phyloP scores from a whole-genome alignment of 768 basidiomycete genomes.

The Kwoniella sp. region DNA sequence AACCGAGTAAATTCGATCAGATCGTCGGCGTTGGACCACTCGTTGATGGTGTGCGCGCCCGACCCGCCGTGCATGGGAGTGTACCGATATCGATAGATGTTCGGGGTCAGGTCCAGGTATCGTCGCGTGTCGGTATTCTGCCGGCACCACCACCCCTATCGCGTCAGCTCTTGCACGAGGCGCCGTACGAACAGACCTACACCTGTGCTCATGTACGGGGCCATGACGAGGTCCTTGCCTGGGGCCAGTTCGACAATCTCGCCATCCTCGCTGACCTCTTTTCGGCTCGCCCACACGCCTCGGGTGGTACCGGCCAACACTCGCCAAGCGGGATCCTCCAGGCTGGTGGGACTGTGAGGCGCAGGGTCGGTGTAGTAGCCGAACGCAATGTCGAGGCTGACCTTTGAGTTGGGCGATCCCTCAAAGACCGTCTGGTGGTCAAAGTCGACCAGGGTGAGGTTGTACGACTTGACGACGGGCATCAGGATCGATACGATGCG shows the following conservation, averaged over 20 bases:
- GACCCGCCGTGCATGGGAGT: conserved; percentile 28
- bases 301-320: conserved; percentile 39
- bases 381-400: conserved; percentile 20
- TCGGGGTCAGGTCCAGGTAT: conserved; percentile 47
- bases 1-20: conserved; percentile 41
- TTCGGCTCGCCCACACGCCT: conserved; percentile 32
- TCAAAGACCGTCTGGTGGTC: conserved; percentile 16
- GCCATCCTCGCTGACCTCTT: conserved; percentile 21
- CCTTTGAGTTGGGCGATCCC: conserved; percentile 12
- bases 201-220: conserved; percentile 23
- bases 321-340: conserved; percentile 29
- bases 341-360: conserved; percentile 26
- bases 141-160: too few species aligned
- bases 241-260: conserved; percentile 17
- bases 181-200: conserved; percentile 5
- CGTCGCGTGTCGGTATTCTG: conserved; percentile 47
- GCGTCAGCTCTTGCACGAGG: too few species aligned
- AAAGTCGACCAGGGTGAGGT: conserved; percentile 38
- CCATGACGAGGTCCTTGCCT: conserved; percentile 27
- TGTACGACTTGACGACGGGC: conserved; percentile 31
- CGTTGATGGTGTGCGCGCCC: conserved; percentile 51
- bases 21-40: conserved; percentile 32
- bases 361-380: conserved; percentile 39
- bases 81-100: conserved; percentile 50
- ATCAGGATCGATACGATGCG: conserved; percentile 27